Evolutionary conservation across 1,139 yeast genomes (phyloP).

Genomic region (Eremothecium gossypii): DNA sequence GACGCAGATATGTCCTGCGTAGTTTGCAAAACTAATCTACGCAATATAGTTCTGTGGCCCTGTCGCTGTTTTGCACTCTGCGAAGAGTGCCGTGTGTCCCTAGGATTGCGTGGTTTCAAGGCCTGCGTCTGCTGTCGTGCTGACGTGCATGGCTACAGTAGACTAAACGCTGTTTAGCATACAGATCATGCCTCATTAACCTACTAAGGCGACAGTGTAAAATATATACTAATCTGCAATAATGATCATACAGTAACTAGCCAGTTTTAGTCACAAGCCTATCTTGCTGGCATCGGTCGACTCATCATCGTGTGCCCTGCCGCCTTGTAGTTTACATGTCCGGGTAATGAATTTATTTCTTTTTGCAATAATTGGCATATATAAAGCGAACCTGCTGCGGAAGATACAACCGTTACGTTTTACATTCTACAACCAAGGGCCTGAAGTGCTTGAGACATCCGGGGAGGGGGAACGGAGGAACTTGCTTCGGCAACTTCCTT

Average conservation of each 20-base stretch:
- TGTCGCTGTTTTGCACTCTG: conserved; percentile 85
- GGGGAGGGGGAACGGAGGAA: conserved; percentile 22
- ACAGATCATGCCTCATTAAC: background rate
- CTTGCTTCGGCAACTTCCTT: conserved; percentile 19
- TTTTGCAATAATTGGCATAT: background rate
- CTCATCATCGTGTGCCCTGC: too few species aligned
- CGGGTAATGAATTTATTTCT: background rate
- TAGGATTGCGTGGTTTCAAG: conserved; percentile 64
- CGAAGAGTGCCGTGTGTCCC: conserved; percentile 69
- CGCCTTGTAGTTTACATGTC: background rate
- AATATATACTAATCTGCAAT: too few species aligned
- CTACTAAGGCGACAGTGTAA: too few species aligned
- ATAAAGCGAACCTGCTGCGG: too few species aligned
- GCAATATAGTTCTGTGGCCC: conserved; percentile 87
- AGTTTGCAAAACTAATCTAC: conserved; percentile 64
- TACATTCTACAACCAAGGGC: conserved; percentile 31
- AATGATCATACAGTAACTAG: too few species aligned
- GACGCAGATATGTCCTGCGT: conserved; percentile 44
- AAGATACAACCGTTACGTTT: background rate
- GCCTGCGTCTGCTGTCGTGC: conserved; percentile 83
- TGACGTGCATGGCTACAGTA: conserved; percentile 52
- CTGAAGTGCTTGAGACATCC: conserved; percentile 36
- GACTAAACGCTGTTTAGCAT: conserved; percentile 30
- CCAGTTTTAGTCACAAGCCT: too few species aligned
- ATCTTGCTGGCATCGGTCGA: too few species aligned